Evolutionary conservation across 805 yeast species (phyloP).

Genomic region (Wickerhamiella allomyrinae): DNA sequence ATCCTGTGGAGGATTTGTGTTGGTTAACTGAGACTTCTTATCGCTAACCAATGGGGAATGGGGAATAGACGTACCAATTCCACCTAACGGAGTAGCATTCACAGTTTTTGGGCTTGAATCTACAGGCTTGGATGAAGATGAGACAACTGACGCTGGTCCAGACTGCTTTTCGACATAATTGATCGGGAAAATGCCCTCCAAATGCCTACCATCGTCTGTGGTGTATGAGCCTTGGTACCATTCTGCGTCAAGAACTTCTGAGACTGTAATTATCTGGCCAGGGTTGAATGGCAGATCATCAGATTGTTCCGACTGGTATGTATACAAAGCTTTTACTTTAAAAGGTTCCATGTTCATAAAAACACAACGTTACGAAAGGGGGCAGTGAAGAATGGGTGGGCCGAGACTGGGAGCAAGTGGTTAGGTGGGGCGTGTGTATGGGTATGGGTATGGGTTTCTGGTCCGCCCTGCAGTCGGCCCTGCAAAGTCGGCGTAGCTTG

Average conservation of each 20-base stretch:
- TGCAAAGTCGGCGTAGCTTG: no score
- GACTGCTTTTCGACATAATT: slow-evolving; percentile 48
- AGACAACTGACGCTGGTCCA: slow-evolving; percentile 9
- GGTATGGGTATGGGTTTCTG: no score
- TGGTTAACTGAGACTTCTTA: no score
- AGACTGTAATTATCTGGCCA: slow-evolving; percentile 62
- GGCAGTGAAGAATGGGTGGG: no score
- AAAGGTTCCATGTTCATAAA: slow-evolving; percentile 34
- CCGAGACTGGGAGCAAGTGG: no score
- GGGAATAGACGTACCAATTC: no score
- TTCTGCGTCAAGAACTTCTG: slow-evolving; percentile 73
- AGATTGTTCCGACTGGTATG: slow-evolving; percentile 54
- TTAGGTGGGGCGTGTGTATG: no score
- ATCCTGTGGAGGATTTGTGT: slow-evolving; percentile 3
- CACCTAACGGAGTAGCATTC: neutral
- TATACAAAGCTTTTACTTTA: slow-evolving; percentile 51
- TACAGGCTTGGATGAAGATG: slow-evolving; percentile 2
- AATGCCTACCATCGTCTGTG: slow-evolving; percentile 29
- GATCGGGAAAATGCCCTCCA: slow-evolving; percentile 75
- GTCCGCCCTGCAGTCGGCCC: no score
- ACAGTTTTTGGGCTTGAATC: slow-evolving; percentile 3
- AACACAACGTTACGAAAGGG: no score
- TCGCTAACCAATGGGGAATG: no score
- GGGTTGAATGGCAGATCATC: slow-evolving; percentile 67
- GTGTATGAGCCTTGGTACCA: slow-evolving; percentile 68